These are phyloP conservation scores for Candida insectorum DNA, from an alignment of 805 yeast genomes.

Conservation along the genomic window DNA sequence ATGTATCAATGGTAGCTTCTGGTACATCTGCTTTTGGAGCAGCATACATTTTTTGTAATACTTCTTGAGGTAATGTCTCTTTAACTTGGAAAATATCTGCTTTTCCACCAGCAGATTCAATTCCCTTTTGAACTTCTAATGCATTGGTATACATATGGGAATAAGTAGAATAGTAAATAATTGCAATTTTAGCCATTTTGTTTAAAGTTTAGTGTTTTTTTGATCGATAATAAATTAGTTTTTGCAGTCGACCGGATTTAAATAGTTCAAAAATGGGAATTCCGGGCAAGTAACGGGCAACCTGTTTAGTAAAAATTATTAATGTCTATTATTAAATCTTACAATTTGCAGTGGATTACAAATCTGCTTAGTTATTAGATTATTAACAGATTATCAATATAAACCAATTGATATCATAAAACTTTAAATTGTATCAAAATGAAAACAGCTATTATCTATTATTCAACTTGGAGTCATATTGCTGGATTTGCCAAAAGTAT, in stretches of 20 bases:
- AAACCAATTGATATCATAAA: not conserved
- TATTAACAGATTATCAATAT: not conserved
- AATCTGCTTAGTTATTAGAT: not conserved
- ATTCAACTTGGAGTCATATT: conserved; percentile 80
- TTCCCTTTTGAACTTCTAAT: conserved; percentile 61
- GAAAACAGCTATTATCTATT: conserved; percentile 72
- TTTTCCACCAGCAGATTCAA: conserved; percentile 59
- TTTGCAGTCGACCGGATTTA: not conserved
- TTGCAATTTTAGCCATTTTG: conserved; percentile 26
- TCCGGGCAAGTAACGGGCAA: not conserved
- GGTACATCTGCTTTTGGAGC: conserved; percentile 42
- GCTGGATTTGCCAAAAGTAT: conserved; percentile 65
- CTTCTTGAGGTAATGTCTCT: conserved; percentile 37
- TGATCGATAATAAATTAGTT: not conserved
- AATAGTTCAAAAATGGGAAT: too few species aligned
- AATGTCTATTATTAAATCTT: too few species aligned
- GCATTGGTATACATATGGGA: conserved; percentile 74
- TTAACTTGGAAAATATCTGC: conserved; percentile 73
- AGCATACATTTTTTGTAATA: conserved; percentile 14
- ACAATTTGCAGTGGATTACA: not conserved
- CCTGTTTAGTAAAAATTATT: too few species aligned
- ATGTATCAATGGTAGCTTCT: conserved; percentile 52
- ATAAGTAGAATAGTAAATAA: conserved; percentile 64
- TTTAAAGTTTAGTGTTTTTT: not conserved
- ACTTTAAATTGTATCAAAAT: conserved; percentile 8